Base-by-base conservation (phyloP, 2,329 filamentous ascomycete species). In the Fusarium protoensiforme region DNA sequence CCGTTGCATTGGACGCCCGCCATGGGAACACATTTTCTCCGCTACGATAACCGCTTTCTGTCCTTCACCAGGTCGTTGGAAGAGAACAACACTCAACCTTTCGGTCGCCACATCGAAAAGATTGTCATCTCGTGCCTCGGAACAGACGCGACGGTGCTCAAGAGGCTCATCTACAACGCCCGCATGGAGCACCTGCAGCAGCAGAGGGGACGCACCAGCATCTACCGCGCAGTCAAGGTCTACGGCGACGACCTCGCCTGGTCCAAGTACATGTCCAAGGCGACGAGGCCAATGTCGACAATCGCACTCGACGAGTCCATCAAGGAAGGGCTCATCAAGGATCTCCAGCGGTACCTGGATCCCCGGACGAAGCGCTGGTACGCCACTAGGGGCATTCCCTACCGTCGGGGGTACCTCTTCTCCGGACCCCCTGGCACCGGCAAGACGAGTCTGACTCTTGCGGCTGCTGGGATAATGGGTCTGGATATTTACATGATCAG, bases 371-470 rank as follows among this genome's bases (percentile, higher is more conserved):
- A 67, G 24, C 62, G 60, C 13, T 73, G 71, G 71, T 75, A 75
- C 53, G 71, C 73, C 3, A 65, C 53, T 2, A 48, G 73, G 14
- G 71, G 73, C 7, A 75, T 75, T 11, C 73, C 73, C 4, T 74
- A 74, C n/a, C 71, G 73, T 18, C 39, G 73, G 2, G 73, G 73
- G 3, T 75, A 75, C 38, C 71, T 75, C 35, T 69, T 75, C 41
- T 67, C 69, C 16, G 73, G 73, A 1, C 71, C 73, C 5, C 73
- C 74, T 1, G 74, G 74, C 1, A 75, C 74, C 2, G 74, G 74
- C 14, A 74, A 75, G 43, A 75, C 64, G 4, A 74, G 72, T 24
- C 39, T 72, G 39, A 65, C 72, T 5, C 63, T 75, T 29, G 72
- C 72, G 1, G 63, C 69, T 11, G 72, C 69, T 29, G 67, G 65